These are phyloP conservation scores for Eimeria acervulina DNA, from an alignment of 169 alveolate genomes.

Conservation along the genomic window DNA sequence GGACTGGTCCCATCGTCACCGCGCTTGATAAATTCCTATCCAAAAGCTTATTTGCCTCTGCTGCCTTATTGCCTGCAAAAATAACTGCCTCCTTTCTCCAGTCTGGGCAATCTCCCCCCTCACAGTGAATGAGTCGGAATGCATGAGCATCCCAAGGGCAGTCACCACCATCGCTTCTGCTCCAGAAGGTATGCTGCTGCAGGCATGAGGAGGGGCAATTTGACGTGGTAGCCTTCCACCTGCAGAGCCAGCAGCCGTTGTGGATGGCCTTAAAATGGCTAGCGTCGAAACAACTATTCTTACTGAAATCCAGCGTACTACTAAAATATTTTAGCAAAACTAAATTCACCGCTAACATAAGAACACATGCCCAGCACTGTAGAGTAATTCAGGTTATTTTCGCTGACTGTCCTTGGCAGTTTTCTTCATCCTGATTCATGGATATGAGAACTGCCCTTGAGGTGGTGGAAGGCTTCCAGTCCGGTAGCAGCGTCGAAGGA, in stretches of 20 bases:
- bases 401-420: constrained; percentile 69
- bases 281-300: neutral
- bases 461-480: constrained; percentile 2
- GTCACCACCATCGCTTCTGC: neutral
- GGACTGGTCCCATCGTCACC: neutral
- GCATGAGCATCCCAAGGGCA: constrained; percentile 58
- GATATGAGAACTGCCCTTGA: constrained; percentile 40
- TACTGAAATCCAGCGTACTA: neutral
- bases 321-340: neutral
- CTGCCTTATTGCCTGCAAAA: neutral
- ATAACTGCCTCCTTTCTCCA: constrained; percentile 45
- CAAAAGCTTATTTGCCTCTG: neutral
- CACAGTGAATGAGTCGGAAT: constrained; percentile 32
- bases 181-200: constrained; percentile 39
- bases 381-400: neutral
- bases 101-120: constrained; percentile 69
- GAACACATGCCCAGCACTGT: neutral
- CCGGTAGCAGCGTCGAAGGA: constrained; percentile 57
- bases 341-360: neutral
- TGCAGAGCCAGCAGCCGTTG: constrained; percentile 62
- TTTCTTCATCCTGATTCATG: constrained; percentile 7
- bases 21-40: neutral
- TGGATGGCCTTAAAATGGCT: neutral
- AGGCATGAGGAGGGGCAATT: constrained; percentile 59
- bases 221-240: constrained; percentile 67